Base-by-base conservation (phyloP, 768 basidiomycete genomes). In the Tulasnella sp. region DNA sequence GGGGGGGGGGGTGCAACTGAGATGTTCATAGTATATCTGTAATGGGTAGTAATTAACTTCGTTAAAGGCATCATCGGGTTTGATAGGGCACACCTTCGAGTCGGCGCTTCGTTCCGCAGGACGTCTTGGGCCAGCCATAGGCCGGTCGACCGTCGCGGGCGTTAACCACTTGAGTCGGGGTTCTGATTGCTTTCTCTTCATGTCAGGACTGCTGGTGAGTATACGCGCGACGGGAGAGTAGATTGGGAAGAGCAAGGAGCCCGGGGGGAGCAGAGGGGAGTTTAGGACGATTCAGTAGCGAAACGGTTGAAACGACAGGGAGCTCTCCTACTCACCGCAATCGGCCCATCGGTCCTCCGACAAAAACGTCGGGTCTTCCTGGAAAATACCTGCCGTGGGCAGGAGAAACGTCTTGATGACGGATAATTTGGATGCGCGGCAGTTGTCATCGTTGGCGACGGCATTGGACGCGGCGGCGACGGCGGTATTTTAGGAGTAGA, bases 381-480 rank as follows among this genome's bases (percentile, higher is more conserved):
- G 54, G 50, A 3, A 42, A 22, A 58, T 58, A 22, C n/a, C 22
- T 22, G n/a, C 22, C 54, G 54, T 58, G 54, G 54, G 54, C 54
- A 58, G 54, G 54, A 58, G 54, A 58, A 58, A 58, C 54, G n/a
- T 58, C 54, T 58, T 24, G 54, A 58, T 58, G 54, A 22, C 54
- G 20, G 54, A 58, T 28, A 22, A 22, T 58, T 28, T 7, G n/a
- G 54, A 22, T 58, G 14, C 18, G 22, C n/a, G 54, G 54, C 8
- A 20, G n/a, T 58, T 28, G n/a, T 58, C 22, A 28, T 58, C 54
- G 54, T 28, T 58, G 54, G 20, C 54, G 54, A 28, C 54, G n/a
- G 54, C 54, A 58, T 58, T 58, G 54, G n/a, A 7, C 22, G 54
- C 54, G 54, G 54, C 42, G 9, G 9, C 42, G 42, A 42, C 42